Conservation (phyloP, 2,329 filamentous ascomycete species). For the Aspergillus melleus region DNA sequence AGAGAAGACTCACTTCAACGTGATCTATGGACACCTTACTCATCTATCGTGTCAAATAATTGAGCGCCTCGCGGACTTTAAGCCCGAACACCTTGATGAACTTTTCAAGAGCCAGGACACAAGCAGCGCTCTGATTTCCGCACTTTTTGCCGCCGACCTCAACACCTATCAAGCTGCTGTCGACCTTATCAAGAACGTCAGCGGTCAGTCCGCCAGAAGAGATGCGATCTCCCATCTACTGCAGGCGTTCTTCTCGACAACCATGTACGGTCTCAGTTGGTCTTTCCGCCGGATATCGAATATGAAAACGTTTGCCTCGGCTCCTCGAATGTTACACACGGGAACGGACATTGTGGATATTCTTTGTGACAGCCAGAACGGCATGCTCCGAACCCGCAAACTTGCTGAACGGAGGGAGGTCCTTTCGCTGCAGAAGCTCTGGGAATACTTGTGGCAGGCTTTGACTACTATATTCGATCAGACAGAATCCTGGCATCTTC, state of each 20-base stretch:
- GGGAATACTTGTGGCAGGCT: slow-evolving; percentile 80
- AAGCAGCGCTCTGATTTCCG: slow-evolving; percentile 72
- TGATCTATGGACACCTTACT: slow-evolving; percentile 63
- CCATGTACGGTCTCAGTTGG: slow-evolving; percentile 57
- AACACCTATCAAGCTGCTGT: slow-evolving; percentile 77
- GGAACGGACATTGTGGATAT: slow-evolving; percentile 63
- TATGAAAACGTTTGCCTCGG: slow-evolving; percentile 60
- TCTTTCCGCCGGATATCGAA: slow-evolving; percentile 57
- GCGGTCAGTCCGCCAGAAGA: slow-evolving; percentile 63
- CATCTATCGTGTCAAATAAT: slow-evolving; percentile 70
- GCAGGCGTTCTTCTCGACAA: slow-evolving; percentile 56
- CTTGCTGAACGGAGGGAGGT: slow-evolving; percentile 61
- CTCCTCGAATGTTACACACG: slow-evolving; percentile 61
- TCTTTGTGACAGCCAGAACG: slow-evolving; percentile 63
- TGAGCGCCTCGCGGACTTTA: slow-evolving; percentile 76
- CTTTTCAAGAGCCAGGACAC: slow-evolving; percentile 68
- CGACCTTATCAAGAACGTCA: slow-evolving; percentile 80
- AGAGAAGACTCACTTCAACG: slow-evolving; percentile 74
- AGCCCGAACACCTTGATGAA: slow-evolving; percentile 64
- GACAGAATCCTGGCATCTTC: slow-evolving; percentile 79
- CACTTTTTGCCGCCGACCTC: slow-evolving; percentile 78
- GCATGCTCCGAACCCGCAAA: slow-evolving; percentile 59
- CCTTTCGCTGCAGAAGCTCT: slow-evolving; percentile 71
- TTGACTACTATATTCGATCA: slow-evolving; percentile 78
- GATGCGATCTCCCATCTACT: slow-evolving; percentile 64